Evolutionary conservation across 805 yeast genomes (phyloP).

Genomic region (Candida ponderosae): DNA sequence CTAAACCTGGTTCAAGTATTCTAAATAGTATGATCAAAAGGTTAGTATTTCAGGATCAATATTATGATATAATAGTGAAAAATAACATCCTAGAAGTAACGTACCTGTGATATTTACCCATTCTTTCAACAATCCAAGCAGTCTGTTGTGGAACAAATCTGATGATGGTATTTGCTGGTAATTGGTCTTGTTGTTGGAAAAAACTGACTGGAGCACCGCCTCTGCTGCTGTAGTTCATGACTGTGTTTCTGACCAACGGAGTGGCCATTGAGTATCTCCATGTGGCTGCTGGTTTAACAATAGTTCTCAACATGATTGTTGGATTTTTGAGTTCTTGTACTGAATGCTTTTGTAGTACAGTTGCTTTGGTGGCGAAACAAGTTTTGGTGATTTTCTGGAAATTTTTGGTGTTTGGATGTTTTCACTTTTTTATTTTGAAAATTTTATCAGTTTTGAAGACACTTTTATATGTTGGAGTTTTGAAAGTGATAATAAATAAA

Average conservation of each 20-base stretch:
- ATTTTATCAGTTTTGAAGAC: background rate
- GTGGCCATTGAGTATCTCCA: no score
- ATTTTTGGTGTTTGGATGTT: background rate
- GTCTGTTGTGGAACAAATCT: constrained; percentile 86
- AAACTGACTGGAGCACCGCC: constrained; percentile 32
- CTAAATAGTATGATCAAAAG: constrained; percentile 22
- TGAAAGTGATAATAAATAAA: background rate
- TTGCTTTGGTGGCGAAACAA: no score
- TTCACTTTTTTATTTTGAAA: background rate
- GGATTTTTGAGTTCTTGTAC: constrained; percentile 1
- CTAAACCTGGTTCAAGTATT: constrained; percentile 69
- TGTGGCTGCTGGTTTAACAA: background rate
- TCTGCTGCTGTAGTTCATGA: background rate
- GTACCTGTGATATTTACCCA: constrained; percentile 66
- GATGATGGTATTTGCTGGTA: constrained; percentile 70
- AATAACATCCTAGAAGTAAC: background rate
- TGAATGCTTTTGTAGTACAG: background rate
- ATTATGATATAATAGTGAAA: no score
- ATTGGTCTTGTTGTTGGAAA: constrained; percentile 46
- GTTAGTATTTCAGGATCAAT: no score
- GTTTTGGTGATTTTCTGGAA: background rate
- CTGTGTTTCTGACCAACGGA: no score
- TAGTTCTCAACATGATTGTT: constrained; percentile 1
- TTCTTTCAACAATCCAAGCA: constrained; percentile 86
- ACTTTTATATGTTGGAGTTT: background rate